Evolutionary conservation across 2,329 filamentous ascomycete species (phyloP).

Genomic region (Phyllachora maydis): DNA sequence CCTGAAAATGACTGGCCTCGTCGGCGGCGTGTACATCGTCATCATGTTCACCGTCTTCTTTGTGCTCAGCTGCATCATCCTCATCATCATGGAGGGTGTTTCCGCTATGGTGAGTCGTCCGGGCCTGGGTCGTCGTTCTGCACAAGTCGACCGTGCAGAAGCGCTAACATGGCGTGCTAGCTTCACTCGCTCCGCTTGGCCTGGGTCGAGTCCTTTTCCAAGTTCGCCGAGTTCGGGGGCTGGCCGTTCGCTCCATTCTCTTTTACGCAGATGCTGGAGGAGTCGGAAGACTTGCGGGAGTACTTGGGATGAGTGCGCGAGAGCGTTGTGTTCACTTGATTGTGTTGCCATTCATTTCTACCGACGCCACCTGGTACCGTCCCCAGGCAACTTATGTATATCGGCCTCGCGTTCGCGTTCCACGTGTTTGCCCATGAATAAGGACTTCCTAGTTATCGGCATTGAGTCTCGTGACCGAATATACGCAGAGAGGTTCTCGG

Average conservation of each 20-base stretch:
- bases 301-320: constrained; percentile 27
- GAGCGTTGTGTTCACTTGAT: constrained; percentile 1
- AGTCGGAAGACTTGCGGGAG: constrained; percentile 45
- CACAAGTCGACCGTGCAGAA: constrained; percentile 1
- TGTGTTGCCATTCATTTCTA: constrained; percentile 2
- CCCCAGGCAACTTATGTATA: neutral
- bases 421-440: no score
- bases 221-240: constrained; percentile 85
- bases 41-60: constrained; percentile 81
- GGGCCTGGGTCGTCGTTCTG: neutral
- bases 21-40: constrained; percentile 65
- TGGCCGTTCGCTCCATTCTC: constrained; percentile 78
- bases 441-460: no score
- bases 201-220: constrained; percentile 96
- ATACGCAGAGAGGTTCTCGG: no score
- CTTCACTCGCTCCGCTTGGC: constrained; percentile 55
- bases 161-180: constrained; percentile 3
- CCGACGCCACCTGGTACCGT: neutral
- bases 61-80: constrained; percentile 42
- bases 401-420: no score
- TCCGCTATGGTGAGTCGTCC: constrained; percentile 49
- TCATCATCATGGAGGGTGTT: constrained; percentile 91
- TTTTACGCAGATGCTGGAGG: constrained; percentile 67
- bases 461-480: no score
- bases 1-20: constrained; percentile 41